Conservation (phyloP, 331 rosid species). For the Telfairia occidentalis region DNA sequence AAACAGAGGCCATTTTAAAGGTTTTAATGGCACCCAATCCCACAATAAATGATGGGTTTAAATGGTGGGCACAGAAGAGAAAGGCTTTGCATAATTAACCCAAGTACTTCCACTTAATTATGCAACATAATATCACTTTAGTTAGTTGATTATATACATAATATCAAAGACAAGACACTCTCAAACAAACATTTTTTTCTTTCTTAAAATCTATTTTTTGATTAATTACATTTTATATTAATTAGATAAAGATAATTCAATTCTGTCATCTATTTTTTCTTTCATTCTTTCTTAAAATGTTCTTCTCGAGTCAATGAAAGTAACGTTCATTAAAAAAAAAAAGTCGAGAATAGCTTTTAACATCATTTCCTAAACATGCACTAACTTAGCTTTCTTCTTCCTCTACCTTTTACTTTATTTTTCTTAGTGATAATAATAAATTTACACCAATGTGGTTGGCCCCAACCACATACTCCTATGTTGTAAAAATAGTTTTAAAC, state of each 20-base stretch:
- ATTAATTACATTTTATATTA: too few relatives aligned
- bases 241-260: neutral
- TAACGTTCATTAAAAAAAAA: neutral
- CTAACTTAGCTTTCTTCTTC: neutral
- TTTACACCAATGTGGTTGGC: neutral
- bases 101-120: constrained; percentile 10
- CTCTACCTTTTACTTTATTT: neutral
- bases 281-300: neutral
- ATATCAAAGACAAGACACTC: neutral
- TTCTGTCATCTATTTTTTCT: neutral
- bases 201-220: too few relatives aligned
- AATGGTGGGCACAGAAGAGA: constrained; percentile 2
- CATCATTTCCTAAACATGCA: constrained; percentile 6
- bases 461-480: neutral
- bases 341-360: neutral
- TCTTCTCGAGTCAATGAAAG: neutral
- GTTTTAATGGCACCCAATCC: constrained; percentile 3
- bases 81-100: neutral
- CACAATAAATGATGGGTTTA: constrained; percentile 3
- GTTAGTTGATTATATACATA: neutral
- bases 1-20: neutral
- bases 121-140: constrained; percentile 2
- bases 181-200: neutral
- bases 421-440: neutral
- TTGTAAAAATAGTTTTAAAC: neutral